phyloP scores from a whole-genome alignment of 2,329 filamentous ascomycete species.

The Penicillium sp. region DNA sequence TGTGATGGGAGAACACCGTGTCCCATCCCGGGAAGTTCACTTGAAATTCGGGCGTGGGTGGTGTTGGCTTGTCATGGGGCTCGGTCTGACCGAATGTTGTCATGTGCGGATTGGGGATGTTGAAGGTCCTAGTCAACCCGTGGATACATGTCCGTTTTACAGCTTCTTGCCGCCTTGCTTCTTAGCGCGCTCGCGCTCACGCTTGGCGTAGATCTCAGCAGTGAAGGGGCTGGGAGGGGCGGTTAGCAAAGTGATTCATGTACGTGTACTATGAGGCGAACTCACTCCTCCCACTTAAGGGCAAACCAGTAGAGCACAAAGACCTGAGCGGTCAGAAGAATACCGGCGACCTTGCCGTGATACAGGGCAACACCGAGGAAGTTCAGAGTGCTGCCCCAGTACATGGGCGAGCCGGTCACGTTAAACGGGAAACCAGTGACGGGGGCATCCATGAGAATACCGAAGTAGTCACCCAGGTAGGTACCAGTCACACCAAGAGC shows the following conservation, averaged over 20 bases:
- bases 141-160: conserved; percentile 29
- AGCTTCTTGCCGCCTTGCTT: conserved; percentile 43
- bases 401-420: conserved; percentile 90
- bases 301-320: conserved; percentile 79
- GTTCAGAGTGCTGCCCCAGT: conserved; percentile 89
- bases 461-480: conserved; percentile 97
- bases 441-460: conserved; percentile 93
- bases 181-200: conserved; percentile 47
- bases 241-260: neutral
- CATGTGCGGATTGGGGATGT: conserved; percentile 31
- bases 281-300: conserved; percentile 78
- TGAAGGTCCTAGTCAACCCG: conserved; percentile 34
- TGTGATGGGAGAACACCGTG: conserved; percentile 17
- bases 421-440: conserved; percentile 97
- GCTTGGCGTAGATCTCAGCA: conserved; percentile 85
- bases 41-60: conserved; percentile 2
- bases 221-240: conserved; percentile 73
- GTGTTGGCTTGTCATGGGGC: conserved; percentile 3
- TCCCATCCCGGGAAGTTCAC: neutral
- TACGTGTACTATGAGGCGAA: conserved; percentile 13
- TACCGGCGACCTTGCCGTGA: conserved; percentile 83
- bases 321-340: conserved; percentile 76
- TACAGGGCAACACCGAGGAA: conserved; percentile 87
- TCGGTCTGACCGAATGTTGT: conserved; percentile 13
- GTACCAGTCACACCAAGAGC: conserved; percentile 92